phyloP scores from a whole-genome alignment of 176 grass and related monocot genomes.

The Ensete glaucum region DNA sequence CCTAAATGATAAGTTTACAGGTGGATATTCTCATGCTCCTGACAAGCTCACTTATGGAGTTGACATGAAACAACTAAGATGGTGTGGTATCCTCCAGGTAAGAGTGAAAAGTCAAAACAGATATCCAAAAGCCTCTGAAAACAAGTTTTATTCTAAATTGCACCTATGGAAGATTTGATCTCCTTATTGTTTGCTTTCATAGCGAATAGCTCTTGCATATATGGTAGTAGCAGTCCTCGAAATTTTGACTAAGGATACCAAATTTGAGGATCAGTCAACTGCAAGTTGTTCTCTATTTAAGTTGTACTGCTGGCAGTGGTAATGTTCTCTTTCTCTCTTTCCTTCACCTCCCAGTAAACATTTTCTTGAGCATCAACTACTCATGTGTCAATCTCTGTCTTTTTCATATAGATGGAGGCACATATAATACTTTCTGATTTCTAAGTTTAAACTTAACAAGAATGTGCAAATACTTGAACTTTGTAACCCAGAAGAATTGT shows the following conservation, averaged over 20 bases:
- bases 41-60: constrained; percentile 62
- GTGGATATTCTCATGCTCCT: constrained; percentile 85
- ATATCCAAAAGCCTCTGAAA: not conserved
- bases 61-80: constrained; percentile 78
- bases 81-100: constrained; percentile 92
- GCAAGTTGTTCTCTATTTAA: constrained; percentile 49
- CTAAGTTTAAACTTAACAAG: not conserved
- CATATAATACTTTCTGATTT: not conserved
- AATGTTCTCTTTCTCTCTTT: not conserved
- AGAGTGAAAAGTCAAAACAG: not conserved
- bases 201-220: constrained; percentile 92
- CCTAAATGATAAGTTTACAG: constrained; percentile 22
- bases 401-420: not conserved
- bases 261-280: constrained; percentile 47
- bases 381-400: not conserved
- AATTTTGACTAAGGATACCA: constrained; percentile 55
- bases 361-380: not conserved
- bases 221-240: constrained; percentile 67
- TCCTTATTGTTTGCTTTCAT: constrained; percentile 4
- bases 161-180: not conserved
- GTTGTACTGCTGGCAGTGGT: constrained; percentile 64
- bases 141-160: not conserved
- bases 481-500: too few species aligned
- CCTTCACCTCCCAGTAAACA: not conserved
- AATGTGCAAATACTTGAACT: not conserved